Percentiles rank a stretch among this genome's conserved stretches.
These are phyloP conservation scores for Isabelozyma pseudorhagii DNA, from an alignment of 805 yeast genomes.

Conservation along the genomic window DNA sequence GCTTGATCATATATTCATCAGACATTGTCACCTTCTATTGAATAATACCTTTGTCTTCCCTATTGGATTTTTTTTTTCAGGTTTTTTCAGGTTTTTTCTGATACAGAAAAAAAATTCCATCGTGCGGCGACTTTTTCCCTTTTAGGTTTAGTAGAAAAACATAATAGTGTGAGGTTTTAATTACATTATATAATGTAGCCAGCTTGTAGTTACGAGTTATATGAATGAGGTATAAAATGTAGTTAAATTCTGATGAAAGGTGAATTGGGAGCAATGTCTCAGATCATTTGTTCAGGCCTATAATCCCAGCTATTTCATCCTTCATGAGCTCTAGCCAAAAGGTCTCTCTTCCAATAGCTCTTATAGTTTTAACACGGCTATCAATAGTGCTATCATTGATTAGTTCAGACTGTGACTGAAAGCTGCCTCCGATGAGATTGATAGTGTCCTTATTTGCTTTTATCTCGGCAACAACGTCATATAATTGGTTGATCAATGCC, in stretches of 20 bases:
- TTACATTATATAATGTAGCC: too few species aligned
- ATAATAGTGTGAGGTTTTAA: too few species aligned
- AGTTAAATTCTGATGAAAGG: too few species aligned
- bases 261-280: neutral
- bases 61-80: constrained; percentile 4
- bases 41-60: neutral
- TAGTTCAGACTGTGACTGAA: constrained; percentile 27
- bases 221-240: too few species aligned
- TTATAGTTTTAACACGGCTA: constrained; percentile 28
- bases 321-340: constrained; percentile 40
- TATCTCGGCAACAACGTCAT: constrained; percentile 61
- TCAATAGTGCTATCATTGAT: constrained; percentile 32
- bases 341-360: constrained; percentile 37
- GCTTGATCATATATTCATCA: constrained; percentile 79
- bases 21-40: constrained; percentile 40
- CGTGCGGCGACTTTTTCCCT: constrained; percentile 24
- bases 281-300: constrained; percentile 7
- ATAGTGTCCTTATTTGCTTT: constrained; percentile 69
- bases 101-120: constrained; percentile 11
- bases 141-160: constrained; percentile 1
- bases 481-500: constrained; percentile 53
- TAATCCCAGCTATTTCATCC: constrained; percentile 24
- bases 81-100: constrained; percentile 5
- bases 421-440: constrained; percentile 53
- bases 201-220: too few species aligned